Base-by-base conservation (phyloP, 2,329 filamentous ascomycete genomes). In the Pyrenophora seminiperda region DNA sequence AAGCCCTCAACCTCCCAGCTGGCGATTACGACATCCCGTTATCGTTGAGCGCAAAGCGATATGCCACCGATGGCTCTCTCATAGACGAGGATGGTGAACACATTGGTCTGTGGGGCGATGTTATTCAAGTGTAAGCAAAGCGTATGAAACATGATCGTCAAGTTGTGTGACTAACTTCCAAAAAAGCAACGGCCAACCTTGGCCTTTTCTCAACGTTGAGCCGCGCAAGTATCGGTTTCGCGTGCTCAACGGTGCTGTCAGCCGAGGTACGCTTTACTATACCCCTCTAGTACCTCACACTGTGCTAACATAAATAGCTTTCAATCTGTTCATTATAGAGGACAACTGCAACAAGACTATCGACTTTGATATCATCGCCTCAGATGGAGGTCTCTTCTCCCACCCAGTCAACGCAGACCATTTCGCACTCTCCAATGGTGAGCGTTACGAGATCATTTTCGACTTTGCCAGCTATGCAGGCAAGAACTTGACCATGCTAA, bases 201-300 rank as follows among this genome's bases (percentile, higher is more conserved):
- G 82, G 82, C 82, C 82, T 3, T 83, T 75, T 53, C 52, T 83
- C 3, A 73, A 77, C 10, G 81, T 84, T 5, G 78, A 85, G 64
- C 81, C 80, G 3, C 76, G 81, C 58, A 84, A 83, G 63, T 84
- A 85, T 66, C 79, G 82, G 15, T 77, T 85, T 57, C 73, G 82
- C 2, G 62, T 84, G 46, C 74, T 83, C 19, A 77, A 84, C 63
- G 76, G 56, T 17, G 58, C 61, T 5, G 45, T 69, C 29, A 67
- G 62, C 40, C 54, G 66, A 41, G 56, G 62, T 66, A 54, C 47
- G 54, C 41, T 22, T 0, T 13, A 14, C 7, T 4, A 4, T 31
- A 6, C 9, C 11, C 3, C 18, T 7, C 3, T 13, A 2, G 10
- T 37, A 7, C 2, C 4, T 5, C 9, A n/a, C 14, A 34, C 1